phyloP scores from a whole-genome alignment of 2,329 filamentous ascomycete genomes.

The Periglandula ipomoeae region DNA sequence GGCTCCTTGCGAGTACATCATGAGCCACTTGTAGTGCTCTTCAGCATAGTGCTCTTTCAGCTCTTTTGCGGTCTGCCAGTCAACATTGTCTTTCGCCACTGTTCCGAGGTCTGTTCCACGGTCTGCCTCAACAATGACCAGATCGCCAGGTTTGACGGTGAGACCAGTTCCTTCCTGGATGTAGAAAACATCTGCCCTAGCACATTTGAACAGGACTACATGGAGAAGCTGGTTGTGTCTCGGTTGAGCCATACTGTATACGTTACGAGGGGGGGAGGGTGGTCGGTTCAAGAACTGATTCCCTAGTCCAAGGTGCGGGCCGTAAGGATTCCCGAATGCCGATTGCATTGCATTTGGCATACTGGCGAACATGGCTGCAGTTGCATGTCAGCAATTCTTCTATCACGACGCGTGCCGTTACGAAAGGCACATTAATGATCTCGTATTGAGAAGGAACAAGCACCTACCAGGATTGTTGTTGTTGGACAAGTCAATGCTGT shows the following conservation, averaged over 20 bases:
- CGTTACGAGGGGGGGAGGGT: constrained; percentile 51
- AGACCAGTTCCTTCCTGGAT: constrained; percentile 92
- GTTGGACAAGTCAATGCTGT: constrained; percentile 27
- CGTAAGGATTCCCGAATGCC: constrained; percentile 30
- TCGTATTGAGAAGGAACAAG: no score
- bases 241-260: constrained; percentile 52
- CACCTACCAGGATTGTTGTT: constrained; percentile 31
- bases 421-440: no score
- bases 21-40: constrained; percentile 95
- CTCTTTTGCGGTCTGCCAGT: constrained; percentile 79
- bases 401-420: neutral
- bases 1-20: constrained; percentile 91
- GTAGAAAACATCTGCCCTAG: constrained; percentile 91
- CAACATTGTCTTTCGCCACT: constrained; percentile 79
- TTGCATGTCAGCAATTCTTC: neutral
- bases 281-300: constrained; percentile 25
- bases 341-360: constrained; percentile 18
- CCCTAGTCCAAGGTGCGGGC: constrained; percentile 36
- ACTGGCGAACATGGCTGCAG: constrained; percentile 17
- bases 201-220: constrained; percentile 94
- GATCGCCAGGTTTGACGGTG: constrained; percentile 79
- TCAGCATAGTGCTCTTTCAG: constrained; percentile 86
- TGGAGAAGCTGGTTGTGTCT: constrained; percentile 65
- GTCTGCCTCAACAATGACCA: constrained; percentile 96
- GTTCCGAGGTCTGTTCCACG: constrained; percentile 92